Conservation (phyloP, 2,329 filamentous ascomycete genomes). For the Didymella glomerata region DNA sequence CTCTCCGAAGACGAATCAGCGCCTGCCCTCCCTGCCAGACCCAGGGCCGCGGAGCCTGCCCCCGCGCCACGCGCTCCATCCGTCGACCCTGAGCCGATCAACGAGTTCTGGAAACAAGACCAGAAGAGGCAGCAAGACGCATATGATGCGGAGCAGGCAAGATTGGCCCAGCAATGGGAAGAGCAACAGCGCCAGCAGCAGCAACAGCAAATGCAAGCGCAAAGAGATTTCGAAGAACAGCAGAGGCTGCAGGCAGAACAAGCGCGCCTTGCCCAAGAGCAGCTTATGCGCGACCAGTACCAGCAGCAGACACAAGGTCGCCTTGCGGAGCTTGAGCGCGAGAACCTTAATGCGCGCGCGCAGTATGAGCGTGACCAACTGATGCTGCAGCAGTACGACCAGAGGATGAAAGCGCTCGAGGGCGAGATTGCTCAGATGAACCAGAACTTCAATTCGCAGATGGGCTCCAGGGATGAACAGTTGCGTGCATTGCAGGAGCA, state of each 20-base stretch:
- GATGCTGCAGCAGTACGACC: conserved; percentile 94
- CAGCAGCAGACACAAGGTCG: conserved; percentile 94
- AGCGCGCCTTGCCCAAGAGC: conserved; percentile 88
- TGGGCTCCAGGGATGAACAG: conserved; percentile 90
- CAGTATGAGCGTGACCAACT: conserved; percentile 98
- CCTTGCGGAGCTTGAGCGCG: conserved; percentile 92
- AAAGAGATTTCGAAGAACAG: conserved; percentile 96
- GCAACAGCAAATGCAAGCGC: conserved; percentile 81
- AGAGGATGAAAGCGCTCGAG: conserved; percentile 91
- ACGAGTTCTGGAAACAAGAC: conserved; percentile 97
- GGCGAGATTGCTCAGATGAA: conserved; percentile 84
- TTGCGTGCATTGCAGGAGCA: conserved; percentile 93
- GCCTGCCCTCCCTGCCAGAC: conserved; percentile 82
- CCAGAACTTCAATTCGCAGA: conserved; percentile 83
- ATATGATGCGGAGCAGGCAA: conserved; percentile 91
- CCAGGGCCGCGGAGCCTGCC: conserved; percentile 68
- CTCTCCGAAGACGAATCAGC: conserved; percentile 81
- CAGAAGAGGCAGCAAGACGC: conserved; percentile 90
- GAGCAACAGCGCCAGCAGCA: conserved; percentile 83
- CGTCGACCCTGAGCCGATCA: conserved; percentile 91
- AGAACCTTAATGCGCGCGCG: conserved; percentile 91
- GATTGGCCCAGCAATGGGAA: conserved; percentile 86
- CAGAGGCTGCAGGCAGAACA: conserved; percentile 88
- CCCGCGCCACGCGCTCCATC: conserved; percentile 71
- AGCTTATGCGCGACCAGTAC: conserved; percentile 85